A percentile compares a stretch with the other conserved stretches of the same genome.
phyloP scores from a whole-genome alignment of 108 stramenopile species.

The Nannochloropsis granulata region DNA sequence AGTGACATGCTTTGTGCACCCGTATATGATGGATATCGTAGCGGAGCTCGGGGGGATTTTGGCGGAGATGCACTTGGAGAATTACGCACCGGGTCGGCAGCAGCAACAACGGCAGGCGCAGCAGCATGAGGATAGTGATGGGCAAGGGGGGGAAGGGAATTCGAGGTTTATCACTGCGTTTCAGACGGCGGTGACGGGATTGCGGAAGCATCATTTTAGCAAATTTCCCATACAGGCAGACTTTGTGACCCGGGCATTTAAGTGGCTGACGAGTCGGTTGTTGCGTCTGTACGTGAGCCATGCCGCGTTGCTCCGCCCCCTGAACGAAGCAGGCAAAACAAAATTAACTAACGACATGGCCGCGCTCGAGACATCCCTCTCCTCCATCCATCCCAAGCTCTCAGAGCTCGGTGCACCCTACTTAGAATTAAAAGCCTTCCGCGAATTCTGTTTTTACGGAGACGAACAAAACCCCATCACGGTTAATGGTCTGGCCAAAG shows the following conservation, averaged over 20 bases:
- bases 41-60: background rate
- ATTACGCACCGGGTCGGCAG: background rate
- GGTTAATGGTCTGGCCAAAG: constrained; percentile 1
- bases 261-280: background rate
- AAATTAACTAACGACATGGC: constrained; percentile 20
- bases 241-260: constrained; percentile 1
- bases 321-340: constrained; percentile 11
- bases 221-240: background rate
- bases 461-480: background rate
- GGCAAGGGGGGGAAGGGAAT: background rate
- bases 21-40: constrained; percentile 6
- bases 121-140: no score
- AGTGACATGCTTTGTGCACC: background rate
- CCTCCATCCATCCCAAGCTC: constrained; percentile 2
- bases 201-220: background rate
- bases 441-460: constrained; percentile 4
- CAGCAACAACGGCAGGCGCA: background rate
- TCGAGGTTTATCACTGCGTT: background rate
- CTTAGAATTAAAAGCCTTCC: constrained; percentile 3
- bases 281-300: constrained; percentile 10
- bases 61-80: constrained; percentile 12
- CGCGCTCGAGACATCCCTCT: constrained; percentile 13
- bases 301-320: constrained; percentile 10
- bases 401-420: constrained; percentile 17
- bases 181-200: background rate